phyloP scores from a whole-genome alignment of 2,329 filamentous ascomycete species.

The Hymenoscyphus infarciens region DNA sequence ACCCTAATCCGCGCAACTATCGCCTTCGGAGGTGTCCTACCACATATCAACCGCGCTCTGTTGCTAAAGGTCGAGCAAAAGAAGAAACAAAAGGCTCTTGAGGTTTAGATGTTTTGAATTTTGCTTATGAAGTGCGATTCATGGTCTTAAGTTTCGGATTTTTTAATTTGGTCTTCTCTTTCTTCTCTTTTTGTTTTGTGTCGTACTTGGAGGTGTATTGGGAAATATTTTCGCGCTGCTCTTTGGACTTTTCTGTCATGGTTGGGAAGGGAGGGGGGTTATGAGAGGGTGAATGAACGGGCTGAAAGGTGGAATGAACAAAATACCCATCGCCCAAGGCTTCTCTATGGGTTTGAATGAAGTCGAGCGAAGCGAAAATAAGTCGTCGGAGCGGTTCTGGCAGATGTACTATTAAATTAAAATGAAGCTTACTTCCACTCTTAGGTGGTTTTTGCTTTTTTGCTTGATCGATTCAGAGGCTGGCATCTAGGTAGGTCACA shows the following conservation, averaged over 20 bases:
- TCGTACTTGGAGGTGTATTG: constrained; percentile 23
- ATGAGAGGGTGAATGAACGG: constrained; percentile 10
- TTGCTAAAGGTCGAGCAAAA: constrained; percentile 96
- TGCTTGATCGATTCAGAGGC: not conserved
- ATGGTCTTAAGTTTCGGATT: constrained; percentile 1
- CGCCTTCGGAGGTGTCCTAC: constrained; percentile 95
- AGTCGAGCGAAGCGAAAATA: not conserved
- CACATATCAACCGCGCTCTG: constrained; percentile 96
- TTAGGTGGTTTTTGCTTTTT: not conserved
- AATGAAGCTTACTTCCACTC: not conserved
- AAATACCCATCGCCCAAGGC: constrained; percentile 15
- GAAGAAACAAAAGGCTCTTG: constrained; percentile 70
- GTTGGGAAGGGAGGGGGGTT: not conserved
- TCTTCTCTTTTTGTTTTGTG: constrained; percentile 17
- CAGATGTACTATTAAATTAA: not conserved
- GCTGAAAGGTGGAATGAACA: constrained; percentile 10
- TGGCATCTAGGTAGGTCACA: not conserved
- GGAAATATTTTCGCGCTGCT: constrained; percentile 15
- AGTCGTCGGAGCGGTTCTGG: not conserved
- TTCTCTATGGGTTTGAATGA: constrained; percentile 5
- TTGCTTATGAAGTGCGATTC: constrained; percentile 9
- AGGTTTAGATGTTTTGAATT: constrained; percentile 33
- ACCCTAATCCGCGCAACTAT: constrained; percentile 97
- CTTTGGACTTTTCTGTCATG: constrained; percentile 14
- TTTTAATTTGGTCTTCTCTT: constrained; percentile 12